Base-by-base conservation (phyloP, 495 filamentous ascomycete genomes). In the Podospora anserina region DNA sequence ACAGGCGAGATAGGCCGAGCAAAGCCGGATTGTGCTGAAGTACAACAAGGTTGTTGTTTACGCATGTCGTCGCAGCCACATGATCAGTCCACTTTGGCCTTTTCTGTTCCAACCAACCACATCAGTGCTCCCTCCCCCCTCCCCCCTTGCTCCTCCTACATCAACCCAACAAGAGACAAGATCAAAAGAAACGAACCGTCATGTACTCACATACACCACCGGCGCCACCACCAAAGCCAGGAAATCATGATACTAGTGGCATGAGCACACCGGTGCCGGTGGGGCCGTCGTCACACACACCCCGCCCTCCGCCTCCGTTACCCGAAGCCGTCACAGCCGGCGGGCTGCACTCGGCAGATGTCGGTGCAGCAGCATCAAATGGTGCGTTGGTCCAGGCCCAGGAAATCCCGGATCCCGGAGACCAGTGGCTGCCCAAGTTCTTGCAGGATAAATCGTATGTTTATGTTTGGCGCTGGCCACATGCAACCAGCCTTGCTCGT, bases 371-470 rank as follows among this genome's bases (percentile, higher is more conserved):
- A 49, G 39, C 39, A 16, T 16, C 13, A 49, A 49, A 6, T 49
- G 39, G 39, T 11, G 13, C 15, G 13, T 13, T 16, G 9, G 39
- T 11, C 13, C 53, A 71, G 67, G 19, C 60, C 69, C 56, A 71
- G 72, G 28, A 71, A 13, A 71, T 80, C 44, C 74, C 79, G 18
- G 84, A 86, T 71, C 84, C 84, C 1, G 85, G 84, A 49, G 83
- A 85, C 39, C 74, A 78, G 28, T 95, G 92, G 89, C 79, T 93
- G 3, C 92, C 92, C 5, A 82, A 83, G 39, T 80, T 88, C 27
- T 80, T 94, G 0, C 83, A 90, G 68, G 90, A 91, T 71, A 94
- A 93, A 81, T 88, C 90, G 91, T 93, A 81, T 54, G 83, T 79
- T 23, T 64, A 65, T 57, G 58, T 68, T 9, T 61, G 6, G 15